phyloP scores from a whole-genome alignment of 2,329 filamentous ascomycete genomes.

The Fusarium annulatum region DNA sequence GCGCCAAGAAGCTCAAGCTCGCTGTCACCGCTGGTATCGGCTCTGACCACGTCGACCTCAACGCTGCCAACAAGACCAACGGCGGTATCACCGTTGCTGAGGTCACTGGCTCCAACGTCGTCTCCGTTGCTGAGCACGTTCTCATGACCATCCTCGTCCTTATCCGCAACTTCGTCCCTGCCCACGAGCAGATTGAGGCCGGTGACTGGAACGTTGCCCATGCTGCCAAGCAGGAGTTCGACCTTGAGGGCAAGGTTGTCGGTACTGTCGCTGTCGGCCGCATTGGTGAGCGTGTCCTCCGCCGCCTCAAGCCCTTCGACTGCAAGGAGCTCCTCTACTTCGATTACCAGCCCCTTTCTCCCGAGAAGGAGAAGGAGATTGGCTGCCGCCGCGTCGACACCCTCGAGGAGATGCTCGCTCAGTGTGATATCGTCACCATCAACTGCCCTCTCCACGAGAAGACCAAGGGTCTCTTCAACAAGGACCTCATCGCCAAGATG shows the following conservation, averaged over 20 bases:
- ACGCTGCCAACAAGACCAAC: conserved; percentile 98
- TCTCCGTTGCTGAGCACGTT: conserved; percentile 98
- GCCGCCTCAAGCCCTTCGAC: conserved; percentile 95
- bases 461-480: conserved; percentile 96
- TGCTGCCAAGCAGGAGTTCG: conserved; percentile 98
- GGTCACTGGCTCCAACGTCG: conserved; percentile 97
- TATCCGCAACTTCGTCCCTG: conserved; percentile 97
- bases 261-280: conserved; percentile 97
- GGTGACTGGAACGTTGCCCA: conserved; percentile 97
- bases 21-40: conserved; percentile 97
- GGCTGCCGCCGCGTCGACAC: conserved; percentile 88
- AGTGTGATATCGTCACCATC: conserved; percentile 98
- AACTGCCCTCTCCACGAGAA: conserved; percentile 99
- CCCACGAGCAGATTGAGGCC: conserved; percentile 89
- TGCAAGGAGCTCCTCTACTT: conserved; percentile 99
- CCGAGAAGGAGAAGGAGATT: conserved; percentile 94
- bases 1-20: conserved; percentile 99
- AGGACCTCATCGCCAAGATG: conserved; percentile 98
- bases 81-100: conserved; percentile 97
- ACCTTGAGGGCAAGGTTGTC: conserved; percentile 96
- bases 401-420: conserved; percentile 92
- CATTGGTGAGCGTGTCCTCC: conserved; percentile 97
- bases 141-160: conserved; percentile 98
- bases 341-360: conserved; percentile 93
- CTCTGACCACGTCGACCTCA: conserved; percentile 96